Evolutionary conservation across 2,329 filamentous ascomycete genomes (phyloP), one percentile per base, ranked within the genome.

Genomic region (Dactylellina cionopaga): DNA sequence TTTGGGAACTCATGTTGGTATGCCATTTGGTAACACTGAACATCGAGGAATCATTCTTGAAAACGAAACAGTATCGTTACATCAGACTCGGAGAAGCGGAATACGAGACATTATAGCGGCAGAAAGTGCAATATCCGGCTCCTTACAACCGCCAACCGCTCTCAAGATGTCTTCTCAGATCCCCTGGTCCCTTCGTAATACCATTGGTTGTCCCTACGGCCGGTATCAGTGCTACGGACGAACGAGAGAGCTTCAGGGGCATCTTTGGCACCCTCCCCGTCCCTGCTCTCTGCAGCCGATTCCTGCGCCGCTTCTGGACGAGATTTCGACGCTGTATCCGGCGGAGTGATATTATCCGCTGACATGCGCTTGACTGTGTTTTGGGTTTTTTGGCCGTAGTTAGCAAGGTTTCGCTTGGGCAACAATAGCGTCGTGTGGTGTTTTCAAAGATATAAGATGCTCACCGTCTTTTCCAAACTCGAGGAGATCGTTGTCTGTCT

Each of bases 291-390:
- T 24, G 33, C n/a, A 3, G 11, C 37, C 37, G 37, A 5, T 41
- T 5, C 5, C 44, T n/a, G 44, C 5, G n/a, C 44, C 13, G 22
- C 22, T 22, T 60, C 56, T 29, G 47, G 29, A 44, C 31, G 43
- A 17, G 43, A 24, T 22, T 41, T 41, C 11, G 59, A 46, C 7
- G 59, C 44, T 3, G 59, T 60, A 41, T 65, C 68, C 19, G 68
- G 52, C 25, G 59, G 59, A 9, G 52, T 59, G 22, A 72, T 51
- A 22, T 72, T 72, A 55, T 65, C 54, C 15, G 44, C 52, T 15
- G 68, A 64, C 54, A 72, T 64, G 2, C 44, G 29, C 27, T 52
- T 63, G 41, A 71, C 66, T 71, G 9, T n/a, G n/a, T n/a, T n/a
- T n/a, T n/a, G n/a, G n/a, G n/a, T n/a, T n/a, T n/a, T n/a, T n/a